phyloP scores from a whole-genome alignment of 78 protist species.

The Dictyostelium brefeldianum region DNA sequence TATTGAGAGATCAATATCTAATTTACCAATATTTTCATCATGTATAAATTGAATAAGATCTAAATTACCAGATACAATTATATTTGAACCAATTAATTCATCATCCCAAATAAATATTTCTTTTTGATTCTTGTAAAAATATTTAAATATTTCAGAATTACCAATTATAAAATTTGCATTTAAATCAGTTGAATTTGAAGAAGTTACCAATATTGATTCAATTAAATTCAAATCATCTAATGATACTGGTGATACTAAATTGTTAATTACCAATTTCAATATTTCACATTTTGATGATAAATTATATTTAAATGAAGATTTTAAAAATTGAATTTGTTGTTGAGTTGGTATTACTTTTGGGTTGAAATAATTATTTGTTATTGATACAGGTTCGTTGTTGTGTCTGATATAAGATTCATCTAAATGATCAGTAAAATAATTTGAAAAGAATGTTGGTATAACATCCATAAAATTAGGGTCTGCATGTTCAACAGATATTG shows the following conservation, averaged over 20 bases:
- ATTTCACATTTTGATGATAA: neutral
- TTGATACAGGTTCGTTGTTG: neutral
- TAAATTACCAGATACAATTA: no score
- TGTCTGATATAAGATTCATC: neutral
- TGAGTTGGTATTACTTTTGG: neutral
- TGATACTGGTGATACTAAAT: neutral
- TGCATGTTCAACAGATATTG: neutral
- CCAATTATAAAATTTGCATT: no score
- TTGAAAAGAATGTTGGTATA: neutral
- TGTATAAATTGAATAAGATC: no score
- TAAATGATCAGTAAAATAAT: neutral
- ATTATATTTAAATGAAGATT: neutral
- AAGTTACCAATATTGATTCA: conserved; percentile 5
- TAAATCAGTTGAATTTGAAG: neutral
- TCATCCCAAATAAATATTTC: no score
- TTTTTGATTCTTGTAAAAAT: no score
- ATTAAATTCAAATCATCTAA: neutral
- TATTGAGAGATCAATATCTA: no score
- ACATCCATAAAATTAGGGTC: neutral
- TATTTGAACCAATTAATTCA: no score
- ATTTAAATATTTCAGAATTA: no score
- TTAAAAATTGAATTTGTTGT: neutral
- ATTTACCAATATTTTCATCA: no score
- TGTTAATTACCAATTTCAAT: no score
- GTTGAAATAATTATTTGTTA: neutral